These are phyloP conservation scores for Hanseniaspora vineae DNA, from an alignment of 805 yeast species.

Conservation along the genomic window DNA sequence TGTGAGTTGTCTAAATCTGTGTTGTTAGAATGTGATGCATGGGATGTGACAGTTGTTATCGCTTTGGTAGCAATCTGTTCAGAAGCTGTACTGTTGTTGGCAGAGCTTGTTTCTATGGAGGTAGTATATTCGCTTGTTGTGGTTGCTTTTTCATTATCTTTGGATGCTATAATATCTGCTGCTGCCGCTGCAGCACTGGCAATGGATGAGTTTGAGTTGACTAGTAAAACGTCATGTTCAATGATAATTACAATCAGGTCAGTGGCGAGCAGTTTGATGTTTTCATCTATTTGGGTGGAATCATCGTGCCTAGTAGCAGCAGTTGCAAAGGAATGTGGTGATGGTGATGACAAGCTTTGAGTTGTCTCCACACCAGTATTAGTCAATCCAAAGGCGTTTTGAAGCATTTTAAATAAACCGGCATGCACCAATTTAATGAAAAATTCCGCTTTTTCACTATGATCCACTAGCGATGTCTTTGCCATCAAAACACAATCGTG, in stretches of 20 bases:
- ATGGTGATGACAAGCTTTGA: conserved; percentile 1
- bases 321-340: too few relatives aligned
- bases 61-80: neutral
- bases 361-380: conserved; percentile 27
- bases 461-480: conserved; percentile 39
- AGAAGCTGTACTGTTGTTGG: neutral
- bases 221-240: conserved; percentile 66
- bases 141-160: neutral
- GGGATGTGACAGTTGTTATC: neutral
- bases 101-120: conserved; percentile 2
- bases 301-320: too few relatives aligned
- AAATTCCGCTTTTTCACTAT: conserved; percentile 47
- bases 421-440: conserved; percentile 47
- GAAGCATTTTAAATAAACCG: conserved; percentile 60
- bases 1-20: neutral
- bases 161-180: conserved; percentile 1
- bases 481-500: conserved; percentile 74
- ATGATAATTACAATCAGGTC: conserved; percentile 70
- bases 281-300: conserved; percentile 10
- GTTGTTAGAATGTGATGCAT: neutral
- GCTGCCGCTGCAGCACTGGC: conserved; percentile 1
- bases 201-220: conserved; percentile 20
- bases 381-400: conserved; percentile 42
- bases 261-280: conserved; percentile 56
- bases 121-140: neutral